These are phyloP conservation scores for Acanthamoeba sp. DNA, from an alignment of 208 protist genomes.

Conservation along the genomic window DNA sequence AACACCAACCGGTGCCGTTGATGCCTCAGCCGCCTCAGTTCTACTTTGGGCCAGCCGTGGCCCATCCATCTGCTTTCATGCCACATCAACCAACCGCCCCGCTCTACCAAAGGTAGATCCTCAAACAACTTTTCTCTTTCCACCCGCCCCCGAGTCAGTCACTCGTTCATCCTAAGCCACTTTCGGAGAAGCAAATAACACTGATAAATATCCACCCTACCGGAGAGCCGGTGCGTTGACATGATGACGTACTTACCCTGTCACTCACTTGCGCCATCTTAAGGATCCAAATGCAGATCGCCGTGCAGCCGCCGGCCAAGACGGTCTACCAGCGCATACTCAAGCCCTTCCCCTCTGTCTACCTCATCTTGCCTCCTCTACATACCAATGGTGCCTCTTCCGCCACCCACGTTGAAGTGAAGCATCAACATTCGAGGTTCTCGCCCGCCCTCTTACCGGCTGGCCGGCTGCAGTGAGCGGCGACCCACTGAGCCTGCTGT, in stretches of 20 bases:
- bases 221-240: no score
- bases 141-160: no score
- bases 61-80: not conserved
- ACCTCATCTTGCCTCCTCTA: not conserved
- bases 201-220: no score
- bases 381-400: not conserved
- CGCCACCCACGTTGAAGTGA: no score
- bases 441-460: no score
- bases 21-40: not conserved
- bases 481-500: not conserved
- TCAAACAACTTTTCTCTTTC: no score
- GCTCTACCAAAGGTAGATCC: not conserved
- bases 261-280: not conserved
- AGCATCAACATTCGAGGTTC: no score
- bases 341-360: constrained; percentile 36
- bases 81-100: not conserved
- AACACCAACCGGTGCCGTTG: not conserved
- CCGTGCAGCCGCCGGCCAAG: not conserved
- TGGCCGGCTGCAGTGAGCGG: not conserved
- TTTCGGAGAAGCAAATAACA: no score
- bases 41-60: not conserved
- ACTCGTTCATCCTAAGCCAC: no score
- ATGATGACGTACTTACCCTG: not conserved
- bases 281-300: constrained; percentile 24
- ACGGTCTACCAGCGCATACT: constrained; percentile 58